phyloP scores from a whole-genome alignment of 2,329 filamentous ascomycete species.

The Acrodontium crateriforme region DNA sequence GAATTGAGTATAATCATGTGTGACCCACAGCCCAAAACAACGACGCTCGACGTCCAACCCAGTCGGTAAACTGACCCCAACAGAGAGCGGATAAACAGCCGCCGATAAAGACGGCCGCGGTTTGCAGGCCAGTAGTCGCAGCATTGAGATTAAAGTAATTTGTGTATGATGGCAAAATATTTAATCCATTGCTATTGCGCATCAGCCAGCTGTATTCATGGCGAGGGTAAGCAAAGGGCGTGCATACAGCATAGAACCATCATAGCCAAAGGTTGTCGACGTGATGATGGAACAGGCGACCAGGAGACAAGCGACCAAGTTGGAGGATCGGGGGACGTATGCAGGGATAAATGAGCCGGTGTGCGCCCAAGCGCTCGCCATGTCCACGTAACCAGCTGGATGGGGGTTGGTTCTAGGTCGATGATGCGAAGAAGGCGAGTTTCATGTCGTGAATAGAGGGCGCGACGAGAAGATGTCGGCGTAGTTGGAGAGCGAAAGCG shows the following conservation, averaged over 20 bases:
- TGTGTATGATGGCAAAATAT: conserved; percentile 43
- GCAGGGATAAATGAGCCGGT: background rate
- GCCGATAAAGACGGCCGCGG: conserved; percentile 42
- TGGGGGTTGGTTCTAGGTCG: too few species aligned
- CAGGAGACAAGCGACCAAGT: background rate
- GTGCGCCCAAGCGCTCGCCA: too few species aligned
- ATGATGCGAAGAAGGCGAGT: too few species aligned
- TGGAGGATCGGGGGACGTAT: background rate
- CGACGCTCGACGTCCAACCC: conserved; percentile 30
- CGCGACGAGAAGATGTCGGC: too few species aligned
- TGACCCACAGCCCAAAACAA: conserved; percentile 34
- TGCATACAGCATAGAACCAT: background rate
- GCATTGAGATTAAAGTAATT: conserved; percentile 43
- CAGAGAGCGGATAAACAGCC: conserved; percentile 32
- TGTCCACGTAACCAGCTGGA: too few species aligned
- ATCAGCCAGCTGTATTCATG: background rate
- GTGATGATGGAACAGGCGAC: background rate
- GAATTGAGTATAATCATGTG: too few species aligned
- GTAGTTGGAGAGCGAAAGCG: too few species aligned
- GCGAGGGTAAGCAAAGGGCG: background rate
- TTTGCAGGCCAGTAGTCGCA: conserved; percentile 41
- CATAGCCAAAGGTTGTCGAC: background rate
- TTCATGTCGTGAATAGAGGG: too few species aligned
- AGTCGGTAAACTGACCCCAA: conserved; percentile 30
- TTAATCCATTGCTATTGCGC: conserved; percentile 33